phyloP scores from a whole-genome alignment of 768 basidiomycete genomes.

The Lactarius psammicola region DNA sequence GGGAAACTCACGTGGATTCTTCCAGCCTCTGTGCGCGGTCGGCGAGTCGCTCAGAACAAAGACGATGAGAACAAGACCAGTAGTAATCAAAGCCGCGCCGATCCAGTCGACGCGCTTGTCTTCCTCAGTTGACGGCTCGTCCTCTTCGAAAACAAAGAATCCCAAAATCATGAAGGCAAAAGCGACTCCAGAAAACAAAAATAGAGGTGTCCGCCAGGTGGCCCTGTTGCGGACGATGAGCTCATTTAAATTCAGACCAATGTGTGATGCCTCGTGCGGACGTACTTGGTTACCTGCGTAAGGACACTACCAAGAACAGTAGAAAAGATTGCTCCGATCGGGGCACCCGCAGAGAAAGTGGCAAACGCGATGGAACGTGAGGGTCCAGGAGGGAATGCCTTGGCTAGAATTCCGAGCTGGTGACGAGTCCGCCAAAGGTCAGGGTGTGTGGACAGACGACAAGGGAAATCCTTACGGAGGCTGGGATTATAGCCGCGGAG shows the following conservation, averaged over 20 bases:
- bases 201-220: conserved; percentile 72
- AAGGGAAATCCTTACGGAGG: conserved; percentile 48
- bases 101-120: conserved; percentile 68
- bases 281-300: conserved; percentile 39
- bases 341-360: conserved; percentile 81
- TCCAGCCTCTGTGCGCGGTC: conserved; percentile 60
- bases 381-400: conserved; percentile 66
- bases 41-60: conserved; percentile 72
- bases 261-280: background rate
- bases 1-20: conserved; percentile 48
- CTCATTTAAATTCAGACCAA: background rate
- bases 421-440: background rate
- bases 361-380: conserved; percentile 78
- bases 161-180: conserved; percentile 52
- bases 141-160: conserved; percentile 57
- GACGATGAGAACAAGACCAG: conserved; percentile 64
- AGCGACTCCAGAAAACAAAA: conserved; percentile 56
- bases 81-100: conserved; percentile 63
- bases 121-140: conserved; percentile 39
- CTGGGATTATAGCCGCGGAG: conserved; percentile 70
- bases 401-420: conserved; percentile 79
- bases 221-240: conserved; percentile 4
- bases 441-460: conserved; percentile 11
- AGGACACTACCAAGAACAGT: conserved; percentile 66
- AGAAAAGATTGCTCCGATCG: conserved; percentile 75